phyloP scores from a whole-genome alignment of 257 asterid genomes.

The Nicotiana tabacum region DNA sequence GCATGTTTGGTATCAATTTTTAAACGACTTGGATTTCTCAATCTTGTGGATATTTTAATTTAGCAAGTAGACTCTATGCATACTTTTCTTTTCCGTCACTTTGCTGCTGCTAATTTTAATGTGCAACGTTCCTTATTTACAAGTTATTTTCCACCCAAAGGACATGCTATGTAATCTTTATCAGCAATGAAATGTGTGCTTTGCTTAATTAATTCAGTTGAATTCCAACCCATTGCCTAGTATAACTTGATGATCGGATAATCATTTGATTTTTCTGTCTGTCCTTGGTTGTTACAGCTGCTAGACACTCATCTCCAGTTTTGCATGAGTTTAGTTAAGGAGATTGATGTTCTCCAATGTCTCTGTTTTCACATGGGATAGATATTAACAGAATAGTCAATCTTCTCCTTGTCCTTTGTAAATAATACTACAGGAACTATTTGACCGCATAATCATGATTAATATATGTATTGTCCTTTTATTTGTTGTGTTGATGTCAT shows the following conservation, averaged over 20 bases:
- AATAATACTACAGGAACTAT: not conserved
- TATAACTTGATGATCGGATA: constrained; percentile 6
- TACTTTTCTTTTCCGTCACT: not conserved
- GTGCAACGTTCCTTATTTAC: not conserved
- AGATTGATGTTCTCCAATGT: too few relatives aligned
- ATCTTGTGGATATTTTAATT: not conserved
- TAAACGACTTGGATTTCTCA: not conserved
- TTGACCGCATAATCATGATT: not conserved
- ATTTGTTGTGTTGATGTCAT: constrained; percentile 1
- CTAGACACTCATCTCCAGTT: not conserved
- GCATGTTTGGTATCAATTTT: not conserved
- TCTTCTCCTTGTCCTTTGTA: not conserved
- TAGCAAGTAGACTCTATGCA: not conserved
- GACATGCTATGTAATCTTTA: not conserved
- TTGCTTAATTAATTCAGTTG: not conserved
- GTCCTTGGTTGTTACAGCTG: not conserved
- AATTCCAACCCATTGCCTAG: not conserved
- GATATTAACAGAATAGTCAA: too few relatives aligned
- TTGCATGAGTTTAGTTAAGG: not conserved
- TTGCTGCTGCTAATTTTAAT: not conserved
- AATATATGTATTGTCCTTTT: not conserved
- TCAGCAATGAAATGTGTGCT: not conserved
- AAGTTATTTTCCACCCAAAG: not conserved
- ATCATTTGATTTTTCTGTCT: not conserved
- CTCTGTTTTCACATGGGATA: too few relatives aligned